Conservation (phyloP, 768 basidiomycete genomes). For the Dacryopinax spathularia region DNA sequence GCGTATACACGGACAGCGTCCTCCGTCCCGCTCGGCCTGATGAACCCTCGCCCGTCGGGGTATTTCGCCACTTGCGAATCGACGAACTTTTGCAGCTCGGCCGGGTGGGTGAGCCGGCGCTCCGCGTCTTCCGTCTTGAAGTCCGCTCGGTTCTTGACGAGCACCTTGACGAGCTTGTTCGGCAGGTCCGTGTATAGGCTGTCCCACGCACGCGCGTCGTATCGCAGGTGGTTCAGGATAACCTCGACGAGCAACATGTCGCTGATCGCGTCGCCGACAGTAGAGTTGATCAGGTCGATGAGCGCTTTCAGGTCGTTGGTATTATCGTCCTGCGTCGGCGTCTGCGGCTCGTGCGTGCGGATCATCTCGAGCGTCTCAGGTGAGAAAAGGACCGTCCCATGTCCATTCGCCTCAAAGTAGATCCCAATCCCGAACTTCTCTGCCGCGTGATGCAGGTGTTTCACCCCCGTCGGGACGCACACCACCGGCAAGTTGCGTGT, state of each 20-base stretch:
- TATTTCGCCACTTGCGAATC: constrained; percentile 66
- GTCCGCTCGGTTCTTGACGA: constrained; percentile 61
- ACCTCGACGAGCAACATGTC: constrained; percentile 92
- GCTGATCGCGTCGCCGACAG: constrained; percentile 91
- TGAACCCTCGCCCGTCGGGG: constrained; percentile 80
- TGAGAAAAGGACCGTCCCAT: constrained; percentile 94
- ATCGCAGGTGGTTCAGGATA: constrained; percentile 78
- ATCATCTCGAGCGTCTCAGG: constrained; percentile 51
- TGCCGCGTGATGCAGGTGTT: constrained; percentile 94
- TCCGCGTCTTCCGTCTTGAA: constrained; percentile 94
- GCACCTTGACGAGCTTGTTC: constrained; percentile 86
- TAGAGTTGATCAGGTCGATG: constrained; percentile 84
- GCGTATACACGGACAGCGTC: constrained; percentile 97
- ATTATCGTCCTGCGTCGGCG: constrained; percentile 69
- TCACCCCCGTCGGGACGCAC: constrained; percentile 93
- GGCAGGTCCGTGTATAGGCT: constrained; percentile 84
- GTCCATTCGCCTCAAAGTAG: constrained; percentile 98
- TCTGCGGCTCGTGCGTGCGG: constrained; percentile 50
- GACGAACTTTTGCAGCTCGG: constrained; percentile 64
- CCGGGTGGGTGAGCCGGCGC: constrained; percentile 66
- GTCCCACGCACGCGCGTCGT: constrained; percentile 79
- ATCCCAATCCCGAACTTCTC: constrained; percentile 91
- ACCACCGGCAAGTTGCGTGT: constrained; percentile 72
- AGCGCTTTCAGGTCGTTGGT: constrained; percentile 63
- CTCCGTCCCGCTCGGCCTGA: constrained; percentile 93